phyloP scores from a whole-genome alignment of 176 grass and related monocot species.

The Hordeum marinum region DNA sequence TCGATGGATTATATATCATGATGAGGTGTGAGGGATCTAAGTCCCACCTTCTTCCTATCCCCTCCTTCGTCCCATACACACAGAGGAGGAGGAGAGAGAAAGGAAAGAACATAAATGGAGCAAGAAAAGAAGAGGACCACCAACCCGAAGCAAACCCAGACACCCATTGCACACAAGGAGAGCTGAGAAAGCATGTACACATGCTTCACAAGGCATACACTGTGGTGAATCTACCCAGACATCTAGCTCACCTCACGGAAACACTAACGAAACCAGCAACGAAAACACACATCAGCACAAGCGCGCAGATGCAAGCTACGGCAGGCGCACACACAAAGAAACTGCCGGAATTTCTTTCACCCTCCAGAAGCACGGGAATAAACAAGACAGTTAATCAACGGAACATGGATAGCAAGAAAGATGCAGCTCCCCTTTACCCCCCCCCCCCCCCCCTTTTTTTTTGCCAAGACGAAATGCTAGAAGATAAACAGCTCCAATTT shows the following conservation, averaged over 20 bases:
- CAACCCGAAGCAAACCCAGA: constrained; percentile 27
- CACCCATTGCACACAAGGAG: constrained; percentile 32
- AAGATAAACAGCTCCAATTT: constrained; percentile 22
- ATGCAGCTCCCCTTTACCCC: constrained; percentile 15
- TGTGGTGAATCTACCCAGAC: constrained; percentile 61
- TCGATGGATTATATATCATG: constrained; percentile 1
- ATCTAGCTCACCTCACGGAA: constrained; percentile 43
- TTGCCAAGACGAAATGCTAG: constrained; percentile 14
- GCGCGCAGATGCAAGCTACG: neutral
- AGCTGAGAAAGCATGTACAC: constrained; percentile 20
- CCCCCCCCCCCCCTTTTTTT: too few species aligned
- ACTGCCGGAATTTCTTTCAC: constrained; percentile 36
- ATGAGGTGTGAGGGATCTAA: constrained; percentile 41
- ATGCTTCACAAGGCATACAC: constrained; percentile 46
- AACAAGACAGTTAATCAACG: constrained; percentile 43
- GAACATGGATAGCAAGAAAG: neutral
- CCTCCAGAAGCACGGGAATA: constrained; percentile 26
- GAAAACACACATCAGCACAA: neutral
- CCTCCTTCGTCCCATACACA: neutral
- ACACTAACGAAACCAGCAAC: constrained; percentile 40
- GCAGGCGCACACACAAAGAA: constrained; percentile 19
- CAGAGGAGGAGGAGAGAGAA: constrained; percentile 14
- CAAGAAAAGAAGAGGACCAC: constrained; percentile 50
- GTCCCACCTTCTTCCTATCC: neutral
- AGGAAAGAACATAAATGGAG: constrained; percentile 55